Conservation (phyloP, 2,329 filamentous ascomycete genomes). For the Cladobotryum protrusum region DNA sequence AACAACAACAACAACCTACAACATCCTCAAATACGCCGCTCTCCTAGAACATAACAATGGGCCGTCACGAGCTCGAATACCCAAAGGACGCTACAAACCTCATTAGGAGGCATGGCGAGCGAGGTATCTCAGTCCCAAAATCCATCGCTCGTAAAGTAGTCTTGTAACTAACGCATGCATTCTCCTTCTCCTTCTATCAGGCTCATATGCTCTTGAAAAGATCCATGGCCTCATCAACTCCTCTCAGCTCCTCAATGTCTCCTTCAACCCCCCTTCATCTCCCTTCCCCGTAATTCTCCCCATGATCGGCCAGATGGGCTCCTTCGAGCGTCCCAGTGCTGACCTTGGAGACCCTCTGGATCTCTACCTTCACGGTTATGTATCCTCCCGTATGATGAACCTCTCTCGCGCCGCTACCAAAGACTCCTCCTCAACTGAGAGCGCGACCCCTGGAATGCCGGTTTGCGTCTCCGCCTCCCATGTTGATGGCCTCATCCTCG, state of each 20-base stretch:
- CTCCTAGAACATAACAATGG: conserved; percentile 21
- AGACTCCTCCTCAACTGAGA: not conserved
- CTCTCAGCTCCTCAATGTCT: conserved; percentile 70
- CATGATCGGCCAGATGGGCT: conserved; percentile 80
- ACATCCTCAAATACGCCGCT: not conserved
- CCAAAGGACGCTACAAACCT: conserved; percentile 58
- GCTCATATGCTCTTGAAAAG: conserved; percentile 62
- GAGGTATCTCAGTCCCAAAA: conserved; percentile 40
- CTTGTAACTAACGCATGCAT: too few species aligned
- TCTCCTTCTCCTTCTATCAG: conserved; percentile 34
- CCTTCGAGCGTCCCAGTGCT: conserved; percentile 57
- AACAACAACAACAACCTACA: not conserved
- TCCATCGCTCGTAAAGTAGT: not conserved
- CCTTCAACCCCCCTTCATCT: conserved; percentile 58
- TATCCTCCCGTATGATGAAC: conserved; percentile 71
- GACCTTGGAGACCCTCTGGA: conserved; percentile 60
- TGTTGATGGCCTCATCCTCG: conserved; percentile 73
- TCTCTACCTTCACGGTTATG: conserved; percentile 79
- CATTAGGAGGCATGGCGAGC: conserved; percentile 59
- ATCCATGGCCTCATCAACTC: conserved; percentile 73
- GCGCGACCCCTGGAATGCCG: conserved; percentile 47
- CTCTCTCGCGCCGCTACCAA: conserved; percentile 34
- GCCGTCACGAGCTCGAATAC: conserved; percentile 46
- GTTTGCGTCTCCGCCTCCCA: conserved; percentile 67
- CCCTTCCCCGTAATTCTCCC: conserved; percentile 74